Percentiles rank a stretch among this genome's conserved stretches.
These are phyloP conservation scores for Glutinoglossum americanum DNA, from an alignment of 495 filamentous ascomycete genomes.

Conservation along the genomic window DNA sequence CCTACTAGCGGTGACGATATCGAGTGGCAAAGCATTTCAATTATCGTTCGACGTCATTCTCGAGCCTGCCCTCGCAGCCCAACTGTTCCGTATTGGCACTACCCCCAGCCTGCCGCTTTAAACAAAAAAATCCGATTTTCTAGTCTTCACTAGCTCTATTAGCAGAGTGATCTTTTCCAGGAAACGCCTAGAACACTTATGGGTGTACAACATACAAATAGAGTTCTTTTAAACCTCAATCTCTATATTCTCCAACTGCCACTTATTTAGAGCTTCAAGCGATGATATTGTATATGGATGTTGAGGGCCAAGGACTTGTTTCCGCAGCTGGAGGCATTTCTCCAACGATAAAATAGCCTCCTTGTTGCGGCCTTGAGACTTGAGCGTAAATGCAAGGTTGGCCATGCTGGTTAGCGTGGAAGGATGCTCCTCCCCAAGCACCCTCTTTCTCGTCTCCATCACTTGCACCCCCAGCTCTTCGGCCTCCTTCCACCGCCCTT, in stretches of 20 bases:
- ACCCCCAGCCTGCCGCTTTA: not conserved
- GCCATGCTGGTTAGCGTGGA: not conserved
- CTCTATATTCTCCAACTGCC: slow-evolving; percentile 3
- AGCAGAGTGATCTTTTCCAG: not conserved
- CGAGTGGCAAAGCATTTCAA: not conserved
- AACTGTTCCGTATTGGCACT: not conserved
- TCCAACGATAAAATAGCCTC: slow-evolving; percentile 3
- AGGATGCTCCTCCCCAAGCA: slow-evolving; percentile 4
- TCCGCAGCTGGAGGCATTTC: slow-evolving; percentile 5
- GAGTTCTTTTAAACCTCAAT: not conserved
- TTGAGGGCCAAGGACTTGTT: slow-evolving; percentile 3
- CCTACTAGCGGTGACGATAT: too few relatives aligned
- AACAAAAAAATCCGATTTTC: not conserved
- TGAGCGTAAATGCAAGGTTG: not conserved
- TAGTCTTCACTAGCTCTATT: not conserved
- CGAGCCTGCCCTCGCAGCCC: not conserved
- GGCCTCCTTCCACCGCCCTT: not conserved
- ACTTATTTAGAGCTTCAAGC: slow-evolving; percentile 2
- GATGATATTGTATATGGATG: slow-evolving; percentile 4
- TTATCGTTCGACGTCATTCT: not conserved
- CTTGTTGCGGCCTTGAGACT: not conserved
- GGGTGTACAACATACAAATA: not conserved
- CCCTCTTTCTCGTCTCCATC: not conserved
- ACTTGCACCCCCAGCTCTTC: slow-evolving; percentile 2
- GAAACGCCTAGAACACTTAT: not conserved